Base-by-base conservation (phyloP, 768 basidiomycete genomes). In the Tulasnella sp. region DNA sequence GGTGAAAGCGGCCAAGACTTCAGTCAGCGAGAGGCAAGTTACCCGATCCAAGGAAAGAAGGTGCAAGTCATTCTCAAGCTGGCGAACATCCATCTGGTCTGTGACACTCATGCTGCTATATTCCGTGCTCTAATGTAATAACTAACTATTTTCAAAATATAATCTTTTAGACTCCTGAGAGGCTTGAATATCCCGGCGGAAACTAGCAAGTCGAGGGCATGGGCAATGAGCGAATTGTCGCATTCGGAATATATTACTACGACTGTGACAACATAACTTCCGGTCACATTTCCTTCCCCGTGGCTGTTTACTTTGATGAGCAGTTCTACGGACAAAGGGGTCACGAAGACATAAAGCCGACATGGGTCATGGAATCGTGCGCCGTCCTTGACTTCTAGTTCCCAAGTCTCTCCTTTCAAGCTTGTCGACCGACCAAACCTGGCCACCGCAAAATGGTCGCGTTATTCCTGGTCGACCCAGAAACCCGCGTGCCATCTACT, bases 121-220 rank as follows among this genome's bases (percentile, higher is more conserved):
- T 1, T n/a, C 29, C 5, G 0, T 26, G 0, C 18, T 37, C 73
- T 40, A 26, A 13, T 15, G 0, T 13, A 2, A 32, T 26, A 16
- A 5, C 44, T 39, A 26, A 29, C 29, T 74, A 32, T 26, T 10
- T 70, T 9, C 42, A 81, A 4, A 67, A 9, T 40, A 26, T 15
- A 4, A 7, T 40, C 40, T 48, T 20, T 16, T 48, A 48, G 46
- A 48, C 16, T 48, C 85, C 86, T 16, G 84, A 85, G 29, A 83
- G 83, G 69, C 86, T 85, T 5, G 87, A 87, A 2, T 90, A 90
- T 81, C 78, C 79, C 0, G 88, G 88, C 7, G 87, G 85, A n/a
- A 85, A 0, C 73, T 89, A 70, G 88, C 88, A 81, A 73, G 78
- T 32, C 83, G 88, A 79, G 84, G 84, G 74, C 81, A 86, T 81